A percentile compares a stretch with the other conserved stretches of the same genome.
phyloP scores from a whole-genome alignment of 495 filamentous ascomycete genomes.

The Neurospora sp. region DNA sequence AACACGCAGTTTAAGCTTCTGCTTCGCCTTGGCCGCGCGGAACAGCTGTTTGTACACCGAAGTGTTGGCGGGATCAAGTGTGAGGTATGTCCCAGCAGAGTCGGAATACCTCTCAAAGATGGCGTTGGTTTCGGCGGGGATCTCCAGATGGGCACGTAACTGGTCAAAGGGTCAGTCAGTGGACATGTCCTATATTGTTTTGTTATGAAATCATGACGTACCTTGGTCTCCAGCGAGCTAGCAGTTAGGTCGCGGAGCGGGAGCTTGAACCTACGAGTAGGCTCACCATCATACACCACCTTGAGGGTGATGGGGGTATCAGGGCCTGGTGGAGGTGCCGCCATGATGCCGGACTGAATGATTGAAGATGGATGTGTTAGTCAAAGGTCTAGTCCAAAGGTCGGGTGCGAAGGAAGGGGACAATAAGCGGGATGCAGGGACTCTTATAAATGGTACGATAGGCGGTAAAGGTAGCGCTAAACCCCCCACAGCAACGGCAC shows the following conservation, averaged over 20 bases:
- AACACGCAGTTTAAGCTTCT: slow-evolving; percentile 85
- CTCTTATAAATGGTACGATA: background rate
- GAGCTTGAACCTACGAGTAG: slow-evolving; percentile 77
- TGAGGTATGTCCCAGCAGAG: slow-evolving; percentile 71
- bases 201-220: no score
- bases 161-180: slow-evolving; percentile 33
- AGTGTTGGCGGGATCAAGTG: slow-evolving; percentile 64
- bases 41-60: slow-evolving; percentile 94
- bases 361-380: slow-evolving; percentile 2
- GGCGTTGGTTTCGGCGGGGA: slow-evolving; percentile 57
- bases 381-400: background rate
- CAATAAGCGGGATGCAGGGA: background rate
- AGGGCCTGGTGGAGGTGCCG: slow-evolving; percentile 11
- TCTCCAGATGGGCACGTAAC: slow-evolving; percentile 64
- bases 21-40: slow-evolving; percentile 94
- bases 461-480: background rate
- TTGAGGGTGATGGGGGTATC: slow-evolving; percentile 83
- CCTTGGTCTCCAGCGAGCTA: slow-evolving; percentile 71
- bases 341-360: background rate
- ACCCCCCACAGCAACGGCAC: background rate
- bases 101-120: slow-evolving; percentile 94
- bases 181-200: background rate
- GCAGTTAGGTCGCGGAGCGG: slow-evolving; percentile 76
- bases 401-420: background rate
- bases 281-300: slow-evolving; percentile 55